phyloP scores from a whole-genome alignment of 768 basidiomycete species.

The Macrolepiota dolichaula region DNA sequence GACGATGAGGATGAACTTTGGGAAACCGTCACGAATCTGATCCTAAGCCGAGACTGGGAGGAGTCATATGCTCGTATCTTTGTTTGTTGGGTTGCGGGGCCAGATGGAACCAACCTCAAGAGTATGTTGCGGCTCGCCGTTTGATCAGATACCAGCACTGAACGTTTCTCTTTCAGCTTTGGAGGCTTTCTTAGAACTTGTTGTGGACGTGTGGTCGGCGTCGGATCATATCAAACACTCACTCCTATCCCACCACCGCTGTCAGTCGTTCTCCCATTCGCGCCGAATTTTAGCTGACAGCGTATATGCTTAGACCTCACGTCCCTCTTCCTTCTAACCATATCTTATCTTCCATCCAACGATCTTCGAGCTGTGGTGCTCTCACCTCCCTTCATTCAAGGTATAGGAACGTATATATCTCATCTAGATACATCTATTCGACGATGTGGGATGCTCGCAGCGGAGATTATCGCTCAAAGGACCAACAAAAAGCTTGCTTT shows the following conservation, averaged over 20 bases:
- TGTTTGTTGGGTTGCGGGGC: slow-evolving; percentile 65
- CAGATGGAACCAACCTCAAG: slow-evolving; percentile 26
- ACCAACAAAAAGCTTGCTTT: slow-evolving; percentile 72
- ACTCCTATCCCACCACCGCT: slow-evolving; percentile 67
- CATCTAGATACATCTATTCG: slow-evolving; percentile 77
- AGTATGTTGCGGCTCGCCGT: slow-evolving; percentile 19
- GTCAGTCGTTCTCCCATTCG: slow-evolving; percentile 42
- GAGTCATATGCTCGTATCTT: slow-evolving; percentile 59
- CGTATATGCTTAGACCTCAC: slow-evolving; percentile 57
- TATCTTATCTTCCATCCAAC: slow-evolving; percentile 56
- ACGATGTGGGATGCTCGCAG: slow-evolving; percentile 89
- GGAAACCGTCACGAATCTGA: slow-evolving; percentile 44
- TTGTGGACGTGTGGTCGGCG: slow-evolving; percentile 70
- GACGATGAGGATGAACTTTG: slow-evolving; percentile 47
- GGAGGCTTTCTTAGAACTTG: slow-evolving; percentile 40
- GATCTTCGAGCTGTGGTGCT: slow-evolving; percentile 43
- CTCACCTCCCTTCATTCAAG: slow-evolving; percentile 60
- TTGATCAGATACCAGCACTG: not conserved
- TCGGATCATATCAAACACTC: slow-evolving; percentile 80
- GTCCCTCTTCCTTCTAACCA: slow-evolving; percentile 58
- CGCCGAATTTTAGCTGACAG: not conserved
- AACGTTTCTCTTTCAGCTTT: slow-evolving; percentile 34
- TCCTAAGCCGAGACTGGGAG: slow-evolving; percentile 57
- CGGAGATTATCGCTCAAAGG: slow-evolving; percentile 69
- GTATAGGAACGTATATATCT: slow-evolving; percentile 70